Evolutionary conservation across 345 rosid genomes (phyloP).

Genomic region (Aegle marmelos): DNA sequence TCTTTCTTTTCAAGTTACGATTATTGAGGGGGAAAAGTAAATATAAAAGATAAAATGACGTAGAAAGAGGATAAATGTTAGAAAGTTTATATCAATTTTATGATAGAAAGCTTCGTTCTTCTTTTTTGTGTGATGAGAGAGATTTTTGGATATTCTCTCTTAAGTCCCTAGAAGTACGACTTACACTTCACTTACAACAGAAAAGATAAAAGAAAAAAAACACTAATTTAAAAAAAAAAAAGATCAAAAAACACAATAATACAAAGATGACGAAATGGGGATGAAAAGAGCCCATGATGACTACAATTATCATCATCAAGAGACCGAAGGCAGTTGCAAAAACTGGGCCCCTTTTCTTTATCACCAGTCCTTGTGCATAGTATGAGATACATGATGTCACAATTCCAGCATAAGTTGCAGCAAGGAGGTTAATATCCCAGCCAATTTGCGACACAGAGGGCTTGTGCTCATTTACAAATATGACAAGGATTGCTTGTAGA

Average conservation of each 20-base stretch:
- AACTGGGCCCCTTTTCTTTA: conserved; percentile 80
- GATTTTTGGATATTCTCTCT: conserved; percentile 5
- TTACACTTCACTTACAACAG: neutral
- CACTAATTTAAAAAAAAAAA: too few species aligned
- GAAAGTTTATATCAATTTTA: too few species aligned
- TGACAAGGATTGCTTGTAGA: conserved; percentile 68
- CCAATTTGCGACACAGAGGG: conserved; percentile 62
- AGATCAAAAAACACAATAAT: neutral
- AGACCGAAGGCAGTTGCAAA: conserved; percentile 96
- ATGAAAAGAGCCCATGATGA: conserved; percentile 66
- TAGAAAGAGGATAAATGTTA: too few species aligned
- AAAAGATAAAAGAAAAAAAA: too few species aligned
- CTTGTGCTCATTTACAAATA: conserved; percentile 74
- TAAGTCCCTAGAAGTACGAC: neutral
- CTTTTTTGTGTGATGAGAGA: neutral
- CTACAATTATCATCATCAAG: conserved; percentile 80
- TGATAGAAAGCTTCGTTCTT: too few species aligned
- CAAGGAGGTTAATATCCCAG: conserved; percentile 92
- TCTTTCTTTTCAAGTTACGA: too few species aligned
- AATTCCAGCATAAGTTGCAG: conserved; percentile 95
- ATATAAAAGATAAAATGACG: too few species aligned
- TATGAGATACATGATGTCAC: conserved; percentile 93
- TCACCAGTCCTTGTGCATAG: conserved; percentile 93
- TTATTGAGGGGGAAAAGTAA: too few species aligned
- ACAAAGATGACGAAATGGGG: conserved; percentile 12